A percentile compares a stretch with the other conserved stretches of the same genome.
Evolutionary conservation across 2,329 filamentous ascomycete genomes (phyloP).

Genomic region (Emydomyces testavorans): DNA sequence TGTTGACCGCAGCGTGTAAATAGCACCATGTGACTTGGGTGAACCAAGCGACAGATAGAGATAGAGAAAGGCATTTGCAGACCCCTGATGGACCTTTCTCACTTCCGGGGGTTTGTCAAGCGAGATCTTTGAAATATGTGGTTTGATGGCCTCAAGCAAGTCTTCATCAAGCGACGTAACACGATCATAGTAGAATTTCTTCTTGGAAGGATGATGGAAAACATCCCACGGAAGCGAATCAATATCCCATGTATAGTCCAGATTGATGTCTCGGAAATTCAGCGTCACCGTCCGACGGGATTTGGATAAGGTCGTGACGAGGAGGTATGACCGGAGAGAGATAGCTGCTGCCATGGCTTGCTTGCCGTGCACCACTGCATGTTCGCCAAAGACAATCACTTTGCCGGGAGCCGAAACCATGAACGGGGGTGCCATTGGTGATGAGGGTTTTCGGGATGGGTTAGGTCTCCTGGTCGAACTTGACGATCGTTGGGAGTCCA

Average conservation of each 20-base stretch:
- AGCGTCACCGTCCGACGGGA: slow-evolving; percentile 78
- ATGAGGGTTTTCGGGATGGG: slow-evolving; percentile 35
- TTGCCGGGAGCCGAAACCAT: slow-evolving; percentile 98
- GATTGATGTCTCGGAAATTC: slow-evolving; percentile 79
- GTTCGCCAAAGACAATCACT: slow-evolving; percentile 95
- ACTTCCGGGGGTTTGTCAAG: slow-evolving; percentile 52
- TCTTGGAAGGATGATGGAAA: slow-evolving; percentile 72
- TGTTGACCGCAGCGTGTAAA: slow-evolving; percentile 75
- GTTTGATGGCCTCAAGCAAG: slow-evolving; percentile 66
- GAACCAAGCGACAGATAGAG: slow-evolving; percentile 72
- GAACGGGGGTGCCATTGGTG: slow-evolving; percentile 69
- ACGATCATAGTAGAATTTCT: slow-evolving; percentile 88
- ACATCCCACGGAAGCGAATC: slow-evolving; percentile 76
- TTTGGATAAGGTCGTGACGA: slow-evolving; percentile 88
- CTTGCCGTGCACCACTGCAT: slow-evolving; percentile 96
- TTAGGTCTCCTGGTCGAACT: slow-evolving; percentile 15
- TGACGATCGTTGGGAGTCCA: slow-evolving; percentile 10
- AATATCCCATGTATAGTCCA: slow-evolving; percentile 89
- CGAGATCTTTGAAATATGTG: slow-evolving; percentile 64
- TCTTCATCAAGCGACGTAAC: slow-evolving; percentile 75
- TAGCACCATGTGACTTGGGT: slow-evolving; percentile 58
- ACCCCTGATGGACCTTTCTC: slow-evolving; percentile 72
- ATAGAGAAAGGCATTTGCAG: slow-evolving; percentile 75
- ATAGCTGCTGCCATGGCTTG: slow-evolving; percentile 90
- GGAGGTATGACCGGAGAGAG: slow-evolving; percentile 88